These are phyloP conservation scores for Diaporthe batatas DNA, from an alignment of 2,329 filamentous ascomycete genomes.

Conservation along the genomic window DNA sequence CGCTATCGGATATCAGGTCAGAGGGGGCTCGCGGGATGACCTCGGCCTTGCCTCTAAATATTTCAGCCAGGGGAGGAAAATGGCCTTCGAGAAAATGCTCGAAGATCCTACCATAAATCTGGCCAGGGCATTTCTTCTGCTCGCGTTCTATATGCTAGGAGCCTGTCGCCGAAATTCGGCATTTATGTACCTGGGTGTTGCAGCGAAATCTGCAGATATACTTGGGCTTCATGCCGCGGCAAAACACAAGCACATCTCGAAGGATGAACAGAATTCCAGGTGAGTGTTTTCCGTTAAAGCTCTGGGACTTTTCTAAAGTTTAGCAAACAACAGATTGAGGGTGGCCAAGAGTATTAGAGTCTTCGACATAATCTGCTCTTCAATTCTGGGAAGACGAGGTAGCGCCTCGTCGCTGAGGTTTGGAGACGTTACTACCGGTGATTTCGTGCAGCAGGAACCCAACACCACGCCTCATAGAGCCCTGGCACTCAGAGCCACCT, in stretches of 20 bases:
- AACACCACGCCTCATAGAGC: slow-evolving; percentile 1
- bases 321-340: slow-evolving; percentile 5
- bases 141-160: slow-evolving; percentile 71
- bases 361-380: slow-evolving; percentile 38
- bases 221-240: slow-evolving; percentile 64
- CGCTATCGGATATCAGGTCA: slow-evolving; percentile 45
- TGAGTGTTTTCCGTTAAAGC: not conserved
- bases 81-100: slow-evolving; percentile 64
- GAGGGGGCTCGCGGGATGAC: slow-evolving; percentile 39
- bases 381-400: slow-evolving; percentile 34
- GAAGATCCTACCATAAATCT: slow-evolving; percentile 67
- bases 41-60: slow-evolving; percentile 40
- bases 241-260: slow-evolving; percentile 46
- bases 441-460: slow-evolving; percentile 17
- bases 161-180: slow-evolving; percentile 71
- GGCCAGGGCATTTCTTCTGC: slow-evolving; percentile 65
- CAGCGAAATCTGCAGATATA: slow-evolving; percentile 68
- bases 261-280: slow-evolving; percentile 31
- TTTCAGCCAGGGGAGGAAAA: slow-evolving; percentile 45
- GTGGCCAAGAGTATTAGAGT: slow-evolving; percentile 38
- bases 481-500: slow-evolving; percentile 31
- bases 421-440: slow-evolving; percentile 30
- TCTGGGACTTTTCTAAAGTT: not conserved
- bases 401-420: slow-evolving; percentile 29
- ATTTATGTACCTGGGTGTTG: slow-evolving; percentile 74